Conservation (phyloP, 2,329 filamentous ascomycete species). For the Colletotrichum aenigma region DNA sequence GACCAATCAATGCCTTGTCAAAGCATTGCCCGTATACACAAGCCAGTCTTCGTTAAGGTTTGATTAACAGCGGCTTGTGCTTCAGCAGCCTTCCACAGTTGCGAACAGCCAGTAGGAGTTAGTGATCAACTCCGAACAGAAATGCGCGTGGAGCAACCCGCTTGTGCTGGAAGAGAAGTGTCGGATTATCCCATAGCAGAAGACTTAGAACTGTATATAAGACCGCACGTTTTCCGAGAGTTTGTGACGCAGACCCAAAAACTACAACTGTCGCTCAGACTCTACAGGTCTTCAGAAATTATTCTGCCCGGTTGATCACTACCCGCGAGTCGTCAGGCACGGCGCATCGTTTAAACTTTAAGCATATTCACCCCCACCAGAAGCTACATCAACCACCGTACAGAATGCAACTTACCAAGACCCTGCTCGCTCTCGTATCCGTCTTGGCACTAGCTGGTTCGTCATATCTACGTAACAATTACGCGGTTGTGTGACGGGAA, state of each 20-base stretch:
- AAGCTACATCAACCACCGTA: neutral
- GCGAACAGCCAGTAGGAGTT: neutral
- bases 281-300: neutral
- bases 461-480: neutral
- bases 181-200: neutral
- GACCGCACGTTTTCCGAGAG: fast-evolving
- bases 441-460: neutral
- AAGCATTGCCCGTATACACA: neutral
- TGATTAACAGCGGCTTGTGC: neutral
- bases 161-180: fast-evolving
- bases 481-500: neutral
- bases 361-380: neutral
- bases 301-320: neutral
- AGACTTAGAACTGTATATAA: neutral
- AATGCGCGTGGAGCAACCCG: neutral
- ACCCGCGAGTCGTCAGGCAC: neutral
- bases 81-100: neutral
- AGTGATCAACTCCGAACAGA: neutral
- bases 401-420: neutral
- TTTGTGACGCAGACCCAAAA: fast-evolving
- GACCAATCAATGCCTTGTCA: neutral
- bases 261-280: neutral
- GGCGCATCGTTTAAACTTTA: neutral
- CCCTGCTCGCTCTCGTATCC: neutral
- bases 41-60: neutral